These are phyloP conservation scores for Blastobotrys aristatus DNA, from an alignment of 1,139 yeast species.

Conservation along the genomic window DNA sequence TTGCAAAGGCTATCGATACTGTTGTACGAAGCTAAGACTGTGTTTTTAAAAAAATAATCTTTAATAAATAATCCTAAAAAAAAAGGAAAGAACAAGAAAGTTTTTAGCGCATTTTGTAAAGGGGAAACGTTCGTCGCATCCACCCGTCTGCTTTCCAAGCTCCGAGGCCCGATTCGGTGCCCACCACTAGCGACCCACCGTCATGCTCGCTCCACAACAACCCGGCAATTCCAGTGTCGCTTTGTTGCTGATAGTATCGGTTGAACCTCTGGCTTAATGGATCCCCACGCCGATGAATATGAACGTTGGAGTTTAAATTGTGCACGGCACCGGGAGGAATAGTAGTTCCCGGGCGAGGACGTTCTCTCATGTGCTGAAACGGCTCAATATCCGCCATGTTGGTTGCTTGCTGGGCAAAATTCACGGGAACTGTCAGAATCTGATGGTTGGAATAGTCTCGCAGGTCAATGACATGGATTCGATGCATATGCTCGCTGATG, in stretches of 20 bases:
- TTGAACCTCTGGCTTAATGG: conserved; percentile 8
- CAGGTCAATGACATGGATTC: conserved; percentile 78
- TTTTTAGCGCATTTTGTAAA: conserved; percentile 7
- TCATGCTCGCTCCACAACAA: conserved; percentile 34
- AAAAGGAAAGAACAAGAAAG: not conserved
- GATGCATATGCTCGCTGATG: conserved; percentile 77
- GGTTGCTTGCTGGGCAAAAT: not conserved
- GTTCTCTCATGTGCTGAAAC: conserved; percentile 11
- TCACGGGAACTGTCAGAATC: conserved; percentile 53
- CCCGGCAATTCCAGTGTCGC: conserved; percentile 34
- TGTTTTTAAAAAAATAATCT: too few relatives aligned
- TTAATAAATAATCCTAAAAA: not conserved
- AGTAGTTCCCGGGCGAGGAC: not conserved
- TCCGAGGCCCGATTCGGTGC: conserved; percentile 36
- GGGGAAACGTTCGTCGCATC: conserved; percentile 30
- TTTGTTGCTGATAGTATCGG: conserved; percentile 10
- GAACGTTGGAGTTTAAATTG: not conserved
- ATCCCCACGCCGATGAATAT: not conserved
- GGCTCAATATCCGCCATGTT: not conserved
- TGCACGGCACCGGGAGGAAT: not conserved
- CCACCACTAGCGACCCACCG: conserved; percentile 36
- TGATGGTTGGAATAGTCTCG: conserved; percentile 70
- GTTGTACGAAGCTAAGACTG: conserved; percentile 37
- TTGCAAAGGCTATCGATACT: conserved; percentile 68
- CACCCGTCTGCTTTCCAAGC: conserved; percentile 32